Evolutionary conservation across 2,329 filamentous ascomycete species (phyloP).

Genomic region (Polytolypa hystricis): DNA sequence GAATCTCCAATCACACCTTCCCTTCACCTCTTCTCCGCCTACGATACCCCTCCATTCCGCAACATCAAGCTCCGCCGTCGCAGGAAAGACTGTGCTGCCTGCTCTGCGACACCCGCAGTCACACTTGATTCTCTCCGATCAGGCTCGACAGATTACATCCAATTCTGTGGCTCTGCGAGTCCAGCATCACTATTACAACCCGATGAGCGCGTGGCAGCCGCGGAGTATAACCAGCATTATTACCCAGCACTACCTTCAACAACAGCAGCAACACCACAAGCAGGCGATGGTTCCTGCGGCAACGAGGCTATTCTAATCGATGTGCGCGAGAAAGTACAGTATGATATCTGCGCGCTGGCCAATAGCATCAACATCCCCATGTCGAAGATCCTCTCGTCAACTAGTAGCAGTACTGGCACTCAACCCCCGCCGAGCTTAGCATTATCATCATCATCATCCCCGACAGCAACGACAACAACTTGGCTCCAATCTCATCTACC

Average conservation of each 20-base stretch:
- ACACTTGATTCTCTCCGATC: slow-evolving; percentile 50
- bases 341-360: slow-evolving; percentile 63
- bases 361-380: slow-evolving; percentile 56
- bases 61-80: slow-evolving; percentile 62
- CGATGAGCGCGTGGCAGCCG: slow-evolving; percentile 57
- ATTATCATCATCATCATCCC: too few species aligned
- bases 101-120: slow-evolving; percentile 53
- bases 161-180: slow-evolving; percentile 62
- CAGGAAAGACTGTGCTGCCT: slow-evolving; percentile 63
- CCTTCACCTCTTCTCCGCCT: slow-evolving; percentile 35
- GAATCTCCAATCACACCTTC: slow-evolving; percentile 19
- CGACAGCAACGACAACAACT: too few species aligned
- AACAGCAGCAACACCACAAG: slow-evolving; percentile 1
- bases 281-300: slow-evolving; percentile 9
- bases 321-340: slow-evolving; percentile 75
- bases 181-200: slow-evolving; percentile 47
- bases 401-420: not conserved
- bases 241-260: not conserved
- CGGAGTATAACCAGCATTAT: slow-evolving; percentile 41
- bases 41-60: slow-evolving; percentile 48
- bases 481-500: slow-evolving; percentile 21
- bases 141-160: slow-evolving; percentile 67
- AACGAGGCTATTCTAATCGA: slow-evolving; percentile 58
- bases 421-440: not conserved
- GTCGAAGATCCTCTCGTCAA: slow-evolving; percentile 27